phyloP scores from a whole-genome alignment of 2,329 filamentous ascomycete species.

The Chaetomium globosum region DNA sequence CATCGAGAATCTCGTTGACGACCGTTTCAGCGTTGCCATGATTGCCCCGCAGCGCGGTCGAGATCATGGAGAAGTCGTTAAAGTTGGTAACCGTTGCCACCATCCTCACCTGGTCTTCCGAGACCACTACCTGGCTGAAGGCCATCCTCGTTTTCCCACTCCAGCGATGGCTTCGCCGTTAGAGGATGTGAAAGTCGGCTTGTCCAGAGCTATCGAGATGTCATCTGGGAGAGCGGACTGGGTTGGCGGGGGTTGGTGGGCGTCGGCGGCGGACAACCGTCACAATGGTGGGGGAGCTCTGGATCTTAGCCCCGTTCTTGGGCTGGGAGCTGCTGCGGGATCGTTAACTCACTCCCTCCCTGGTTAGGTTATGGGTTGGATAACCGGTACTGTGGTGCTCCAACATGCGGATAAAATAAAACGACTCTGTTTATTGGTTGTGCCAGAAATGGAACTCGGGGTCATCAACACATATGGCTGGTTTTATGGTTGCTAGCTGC shows the following conservation, averaged over 20 bases:
- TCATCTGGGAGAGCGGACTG: conserved; percentile 17
- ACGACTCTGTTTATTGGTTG: not conserved
- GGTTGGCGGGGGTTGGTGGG: not conserved
- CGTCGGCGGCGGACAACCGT: not conserved
- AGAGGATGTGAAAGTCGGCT: conserved; percentile 8
- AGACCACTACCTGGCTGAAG: conserved; percentile 7
- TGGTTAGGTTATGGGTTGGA: not conserved
- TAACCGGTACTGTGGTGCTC: not conserved
- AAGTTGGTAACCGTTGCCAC: conserved; percentile 23
- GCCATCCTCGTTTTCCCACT: conserved; percentile 25
- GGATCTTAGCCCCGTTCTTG: not conserved
- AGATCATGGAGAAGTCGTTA: conserved; percentile 20
- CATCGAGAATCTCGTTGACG: conserved; percentile 56
- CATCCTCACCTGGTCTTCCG: conserved; percentile 14
- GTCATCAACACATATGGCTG: not conserved
- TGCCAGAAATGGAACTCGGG: not conserved
- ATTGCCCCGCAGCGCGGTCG: conserved; percentile 45
- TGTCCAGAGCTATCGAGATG: not conserved
- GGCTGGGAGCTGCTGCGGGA: not conserved
- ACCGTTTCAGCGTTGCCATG: conserved; percentile 53
- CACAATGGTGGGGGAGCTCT: conserved; percentile 2
- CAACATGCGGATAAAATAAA: not conserved
- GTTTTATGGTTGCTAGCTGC: not conserved
- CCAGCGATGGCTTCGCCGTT: conserved; percentile 11
- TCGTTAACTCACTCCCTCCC: not conserved